Evolutionary conservation across 2,329 filamentous ascomycete genomes (phyloP).

Genomic region (Xylariaceae sp.): DNA sequence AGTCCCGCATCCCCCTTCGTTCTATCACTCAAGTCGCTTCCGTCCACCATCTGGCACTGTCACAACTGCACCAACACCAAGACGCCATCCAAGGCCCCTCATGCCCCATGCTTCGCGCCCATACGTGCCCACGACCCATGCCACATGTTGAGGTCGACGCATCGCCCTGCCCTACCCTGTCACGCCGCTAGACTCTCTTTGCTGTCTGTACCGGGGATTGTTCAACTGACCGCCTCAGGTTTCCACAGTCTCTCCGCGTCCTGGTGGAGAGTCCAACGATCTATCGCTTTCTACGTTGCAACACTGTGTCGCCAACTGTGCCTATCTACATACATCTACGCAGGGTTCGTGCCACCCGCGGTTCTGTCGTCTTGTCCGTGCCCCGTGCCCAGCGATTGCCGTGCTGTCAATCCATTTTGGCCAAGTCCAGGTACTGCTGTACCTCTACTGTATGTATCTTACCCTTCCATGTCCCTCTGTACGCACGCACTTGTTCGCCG

Average conservation of each 20-base stretch:
- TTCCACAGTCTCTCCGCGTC: slow-evolving; percentile 13
- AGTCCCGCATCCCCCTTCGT: too few species aligned
- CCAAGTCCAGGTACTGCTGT: too few species aligned
- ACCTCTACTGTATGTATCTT: slow-evolving; percentile 7
- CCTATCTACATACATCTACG: slow-evolving; percentile 2
- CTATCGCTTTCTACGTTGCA: slow-evolving; percentile 1
- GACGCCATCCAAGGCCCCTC: too few species aligned
- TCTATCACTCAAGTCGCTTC: too few species aligned
- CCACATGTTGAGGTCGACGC: too few species aligned
- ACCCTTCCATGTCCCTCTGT: slow-evolving; percentile 13
- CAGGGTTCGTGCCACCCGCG: slow-evolving; percentile 23
- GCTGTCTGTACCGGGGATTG: slow-evolving; percentile 8
- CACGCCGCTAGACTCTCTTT: slow-evolving; percentile 10
- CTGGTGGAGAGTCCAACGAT: slow-evolving; percentile 10
- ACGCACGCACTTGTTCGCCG: slow-evolving; percentile 12
- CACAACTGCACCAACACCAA: too few species aligned
- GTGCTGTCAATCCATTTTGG: too few species aligned
- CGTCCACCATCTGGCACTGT: too few species aligned
- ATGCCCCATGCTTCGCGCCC: background rate
- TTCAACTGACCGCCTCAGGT: slow-evolving; percentile 26
- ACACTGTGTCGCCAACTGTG: slow-evolving; percentile 14
- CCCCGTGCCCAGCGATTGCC: background rate
- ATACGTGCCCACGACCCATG: background rate
- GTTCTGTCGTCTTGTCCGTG: background rate
- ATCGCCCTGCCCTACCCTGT: too few species aligned